Conservation (phyloP, 2,329 filamentous ascomycete genomes). For the Xylaria sp. region DNA sequence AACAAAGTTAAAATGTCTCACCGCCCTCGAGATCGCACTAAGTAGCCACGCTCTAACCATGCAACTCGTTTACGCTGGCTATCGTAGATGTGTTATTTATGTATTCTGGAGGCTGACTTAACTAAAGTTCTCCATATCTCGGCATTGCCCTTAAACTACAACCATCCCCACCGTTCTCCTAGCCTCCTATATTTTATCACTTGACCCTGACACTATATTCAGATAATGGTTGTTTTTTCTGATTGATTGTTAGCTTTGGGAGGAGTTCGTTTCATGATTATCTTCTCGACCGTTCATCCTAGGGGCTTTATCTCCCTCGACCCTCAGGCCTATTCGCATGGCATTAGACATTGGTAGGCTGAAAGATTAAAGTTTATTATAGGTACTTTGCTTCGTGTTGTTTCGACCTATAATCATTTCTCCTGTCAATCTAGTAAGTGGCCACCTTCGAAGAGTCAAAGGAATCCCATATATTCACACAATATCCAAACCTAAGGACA, state of each 20-base stretch:
- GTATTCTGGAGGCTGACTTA: constrained; percentile 5
- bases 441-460: background rate
- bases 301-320: background rate
- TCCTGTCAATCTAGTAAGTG: background rate
- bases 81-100: background rate
- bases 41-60: constrained; percentile 17
- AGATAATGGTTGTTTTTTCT: background rate
- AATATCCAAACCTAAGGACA: background rate
- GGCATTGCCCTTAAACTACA: background rate
- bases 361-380: background rate
- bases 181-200: background rate
- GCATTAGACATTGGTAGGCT: background rate
- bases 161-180: too few relatives aligned
- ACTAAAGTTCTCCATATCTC: background rate
- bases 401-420: background rate
- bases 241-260: background rate
- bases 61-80: constrained; percentile 1
- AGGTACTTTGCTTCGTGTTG: constrained; percentile 9
- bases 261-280: background rate
- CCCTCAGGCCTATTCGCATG: background rate
- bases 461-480: background rate
- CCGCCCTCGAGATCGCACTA: constrained; percentile 5
- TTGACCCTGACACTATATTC: background rate
- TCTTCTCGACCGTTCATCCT: too few relatives aligned
- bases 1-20: constrained; percentile 25